These are phyloP conservation scores for Trichosporon sp. DNA, from an alignment of 1,284 basidiomycete genomes.

Conservation along the genomic window DNA sequence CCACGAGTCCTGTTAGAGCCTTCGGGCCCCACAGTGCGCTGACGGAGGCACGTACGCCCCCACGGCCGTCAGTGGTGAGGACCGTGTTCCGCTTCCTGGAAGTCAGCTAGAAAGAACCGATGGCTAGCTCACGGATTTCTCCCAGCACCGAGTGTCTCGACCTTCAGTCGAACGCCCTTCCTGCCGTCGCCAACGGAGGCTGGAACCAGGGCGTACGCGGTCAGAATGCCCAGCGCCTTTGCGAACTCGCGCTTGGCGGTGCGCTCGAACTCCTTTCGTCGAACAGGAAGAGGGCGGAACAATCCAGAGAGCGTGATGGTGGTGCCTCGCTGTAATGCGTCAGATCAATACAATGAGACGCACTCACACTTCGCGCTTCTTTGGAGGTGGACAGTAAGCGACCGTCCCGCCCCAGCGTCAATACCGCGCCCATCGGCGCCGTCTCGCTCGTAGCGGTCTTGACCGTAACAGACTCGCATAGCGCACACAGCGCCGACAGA, in stretches of 20 bases:
- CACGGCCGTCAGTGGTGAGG: slow-evolving; percentile 65
- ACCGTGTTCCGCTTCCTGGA: slow-evolving; percentile 66
- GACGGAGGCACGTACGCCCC: slow-evolving; percentile 63
- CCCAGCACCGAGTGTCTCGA: slow-evolving; percentile 55
- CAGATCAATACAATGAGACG: not conserved
- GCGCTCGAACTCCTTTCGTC: slow-evolving; percentile 84
- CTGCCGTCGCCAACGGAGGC: slow-evolving; percentile 39
- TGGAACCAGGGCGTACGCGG: slow-evolving; percentile 86
- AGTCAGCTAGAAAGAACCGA: not conserved
- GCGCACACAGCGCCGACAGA: slow-evolving; percentile 82
- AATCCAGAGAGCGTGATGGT: slow-evolving; percentile 71
- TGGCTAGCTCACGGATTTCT: slow-evolving; percentile 61
- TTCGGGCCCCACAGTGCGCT: slow-evolving; percentile 81
- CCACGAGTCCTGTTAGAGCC: slow-evolving; percentile 66
- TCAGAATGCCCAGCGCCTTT: slow-evolving; percentile 74
- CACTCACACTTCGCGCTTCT: slow-evolving; percentile 68
- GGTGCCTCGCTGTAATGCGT: slow-evolving; percentile 67
- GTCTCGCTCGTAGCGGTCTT: slow-evolving; percentile 67
- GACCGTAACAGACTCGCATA: slow-evolving; percentile 67
- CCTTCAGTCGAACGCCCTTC: slow-evolving; percentile 64
- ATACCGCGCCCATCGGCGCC: slow-evolving; percentile 69
- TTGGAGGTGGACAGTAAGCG: slow-evolving; percentile 53
- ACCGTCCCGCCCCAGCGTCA: slow-evolving; percentile 67
- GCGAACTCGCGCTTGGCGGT: slow-evolving; percentile 86
- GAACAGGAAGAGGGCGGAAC: slow-evolving; percentile 79